Conservation (phyloP, 371 early-diverging fungal species). For the Chytridium lagenaria region DNA sequence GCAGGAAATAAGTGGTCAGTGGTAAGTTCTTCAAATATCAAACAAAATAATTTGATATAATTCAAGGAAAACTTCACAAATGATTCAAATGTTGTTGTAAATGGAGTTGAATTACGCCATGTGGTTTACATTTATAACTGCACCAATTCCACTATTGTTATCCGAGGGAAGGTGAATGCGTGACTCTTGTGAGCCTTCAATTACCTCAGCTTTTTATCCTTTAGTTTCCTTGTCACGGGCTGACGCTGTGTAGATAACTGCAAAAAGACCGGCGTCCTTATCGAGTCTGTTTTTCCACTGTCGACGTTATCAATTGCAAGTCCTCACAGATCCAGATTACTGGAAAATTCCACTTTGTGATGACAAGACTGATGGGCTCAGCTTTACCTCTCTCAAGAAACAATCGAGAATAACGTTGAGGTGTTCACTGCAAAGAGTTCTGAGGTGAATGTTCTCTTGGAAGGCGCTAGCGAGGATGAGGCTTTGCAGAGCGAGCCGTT, state of each 20-base stretch:
- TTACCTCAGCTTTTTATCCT: no score
- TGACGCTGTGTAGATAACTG: no score
- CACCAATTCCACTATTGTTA: constrained; percentile 83
- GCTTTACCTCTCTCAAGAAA: constrained; percentile 78
- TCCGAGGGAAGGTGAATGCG: constrained; percentile 92
- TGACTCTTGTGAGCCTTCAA: constrained; percentile 72
- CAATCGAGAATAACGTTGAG: constrained; percentile 64
- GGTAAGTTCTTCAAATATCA: constrained; percentile 33
- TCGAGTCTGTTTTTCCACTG: constrained; percentile 85
- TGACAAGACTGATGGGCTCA: constrained; percentile 94
- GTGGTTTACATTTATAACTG: constrained; percentile 93
- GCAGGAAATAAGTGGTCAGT: constrained; percentile 95
- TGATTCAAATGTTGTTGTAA: constrained; percentile 76
- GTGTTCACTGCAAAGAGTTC: constrained; percentile 90
- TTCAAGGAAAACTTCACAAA: constrained; percentile 77
- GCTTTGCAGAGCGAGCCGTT: constrained; percentile 84
- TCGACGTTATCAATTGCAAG: constrained; percentile 90
- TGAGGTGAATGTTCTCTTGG: constrained; percentile 82
- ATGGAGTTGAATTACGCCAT: constrained; percentile 83
- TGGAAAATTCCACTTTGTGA: constrained; percentile 83
- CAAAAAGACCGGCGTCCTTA: constrained; percentile 83
- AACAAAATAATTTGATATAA: not conserved
- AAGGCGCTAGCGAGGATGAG: constrained; percentile 70
- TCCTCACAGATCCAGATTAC: constrained; percentile 90
- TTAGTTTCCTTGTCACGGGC: no score